phyloP scores from a whole-genome alignment of 345 rosid species.

The Orychophragmus violaceus region DNA sequence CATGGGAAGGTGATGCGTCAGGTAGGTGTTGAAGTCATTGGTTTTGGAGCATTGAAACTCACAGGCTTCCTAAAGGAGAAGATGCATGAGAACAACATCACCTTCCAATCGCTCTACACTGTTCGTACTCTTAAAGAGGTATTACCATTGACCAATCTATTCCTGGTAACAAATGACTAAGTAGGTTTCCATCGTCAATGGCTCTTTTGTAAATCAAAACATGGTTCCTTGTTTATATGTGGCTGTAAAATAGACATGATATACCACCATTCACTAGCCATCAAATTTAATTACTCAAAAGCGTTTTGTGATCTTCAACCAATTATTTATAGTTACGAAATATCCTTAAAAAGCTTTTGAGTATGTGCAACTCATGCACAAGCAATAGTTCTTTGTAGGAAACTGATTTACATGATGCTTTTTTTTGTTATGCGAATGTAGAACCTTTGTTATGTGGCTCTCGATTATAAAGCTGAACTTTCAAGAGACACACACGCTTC shows the following conservation, averaged over 20 bases:
- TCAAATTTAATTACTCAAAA: no score
- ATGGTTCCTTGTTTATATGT: neutral
- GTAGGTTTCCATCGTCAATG: neutral
- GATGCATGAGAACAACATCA: conserved; percentile 66
- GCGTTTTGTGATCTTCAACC: no score
- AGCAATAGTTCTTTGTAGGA: neutral
- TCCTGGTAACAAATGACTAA: neutral
- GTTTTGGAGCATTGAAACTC: conserved; percentile 80
- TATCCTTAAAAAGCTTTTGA: neutral
- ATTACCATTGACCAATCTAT: conserved; percentile 3
- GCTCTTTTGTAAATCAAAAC: neutral
- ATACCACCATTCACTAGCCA: no score
- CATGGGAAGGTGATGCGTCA: conserved; percentile 85
- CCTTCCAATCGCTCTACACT: conserved; percentile 70
- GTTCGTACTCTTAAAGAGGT: conserved; percentile 93
- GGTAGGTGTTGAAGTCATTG: conserved; percentile 81
- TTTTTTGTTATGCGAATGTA: conserved; percentile 30
- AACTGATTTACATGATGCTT: conserved; percentile 3
- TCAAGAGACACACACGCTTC: conserved; percentile 61
- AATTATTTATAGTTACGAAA: neutral
- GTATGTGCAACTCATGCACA: conserved; percentile 4
- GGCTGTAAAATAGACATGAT: neutral
- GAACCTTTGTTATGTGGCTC: conserved; percentile 89
- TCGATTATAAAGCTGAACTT: conserved; percentile 69
- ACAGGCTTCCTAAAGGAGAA: conserved; percentile 79